Evolutionary conservation across 257 asterid genomes (phyloP), one percentile per base, ranked within the genome.

Genomic region (Buddleja alternifolia): DNA sequence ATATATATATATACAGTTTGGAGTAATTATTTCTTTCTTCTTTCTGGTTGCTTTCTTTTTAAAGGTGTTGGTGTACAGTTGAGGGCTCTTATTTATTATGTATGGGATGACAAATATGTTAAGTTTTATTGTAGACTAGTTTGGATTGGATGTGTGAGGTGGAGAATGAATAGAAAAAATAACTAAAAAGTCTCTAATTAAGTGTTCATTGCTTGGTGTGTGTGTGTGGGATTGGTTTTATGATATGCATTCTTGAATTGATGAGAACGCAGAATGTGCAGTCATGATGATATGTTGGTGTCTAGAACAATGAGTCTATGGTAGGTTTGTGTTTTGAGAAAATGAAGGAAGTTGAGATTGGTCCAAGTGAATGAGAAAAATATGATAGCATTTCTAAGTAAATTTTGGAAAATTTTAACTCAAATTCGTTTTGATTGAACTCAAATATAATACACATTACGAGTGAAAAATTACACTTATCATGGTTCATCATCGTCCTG

Each of bases 21-120:
- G 16, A 51, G 52, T 68, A 34, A 48, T 10, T 59, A 36, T 74
- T n/a, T 23, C 66, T 4, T 0, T 47, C 19, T 44, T 21, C 9
- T 41, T 21, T 61, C 24, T 45, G 23, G 58, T 67, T 61, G 74
- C 39, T 66, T 6, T 56, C 45, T 56, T 63, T 64, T 65, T 59
- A 60, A 24, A 51, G 60, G 74, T 60, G 34, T n/a, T 50, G 41
- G n/a, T 41, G 24, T 53, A 12, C 46, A 39, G 40, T 46, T 47
- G 60, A 3, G 51, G 42, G 17, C 19, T 48, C 19, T 73, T 34
- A 23, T 29, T 65, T 8, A 54, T 11, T 61, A 15, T 23, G 37
- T 47, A 46, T 46, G 34, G 34, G 34, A 2, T 29, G 34, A 2
- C 34, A n/a, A n/a, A n/a, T n/a, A n/a, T n/a, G n/a, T n/a, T n/a